Evolutionary conservation across 2,329 filamentous ascomycete genomes (phyloP).

Genomic region (Geosmithia putterillii): DNA sequence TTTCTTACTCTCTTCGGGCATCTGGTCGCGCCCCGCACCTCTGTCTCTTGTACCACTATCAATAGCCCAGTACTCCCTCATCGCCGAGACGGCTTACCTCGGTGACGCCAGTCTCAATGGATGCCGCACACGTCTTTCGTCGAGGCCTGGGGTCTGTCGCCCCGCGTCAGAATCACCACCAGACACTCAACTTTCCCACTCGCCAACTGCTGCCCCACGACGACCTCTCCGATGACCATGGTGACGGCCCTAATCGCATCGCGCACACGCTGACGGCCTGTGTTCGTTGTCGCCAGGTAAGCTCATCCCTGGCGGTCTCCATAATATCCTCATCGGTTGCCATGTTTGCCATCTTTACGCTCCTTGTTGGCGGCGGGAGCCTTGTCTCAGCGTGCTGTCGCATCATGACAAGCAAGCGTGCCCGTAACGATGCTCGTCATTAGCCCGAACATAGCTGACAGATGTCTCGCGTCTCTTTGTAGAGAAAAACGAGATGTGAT

Average conservation of each 20-base stretch:
- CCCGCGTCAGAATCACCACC: conserved; percentile 21
- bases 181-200: conserved; percentile 14
- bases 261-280: conserved; percentile 73
- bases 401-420: neutral
- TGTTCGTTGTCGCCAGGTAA: conserved; percentile 66
- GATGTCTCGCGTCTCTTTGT: conserved; percentile 1
- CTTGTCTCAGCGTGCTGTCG: neutral
- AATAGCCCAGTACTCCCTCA: neutral
- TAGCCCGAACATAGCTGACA: neutral
- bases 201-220: conserved; percentile 18
- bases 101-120: conserved; percentile 29
- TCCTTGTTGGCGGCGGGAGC: neutral
- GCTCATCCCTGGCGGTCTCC: too few relatives aligned
- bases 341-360: too few relatives aligned
- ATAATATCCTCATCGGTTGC: too few relatives aligned
- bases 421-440: neutral
- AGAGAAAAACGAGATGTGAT: conserved; percentile 96
- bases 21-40: neutral
- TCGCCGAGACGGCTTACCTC: neutral
- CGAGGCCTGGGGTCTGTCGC: conserved; percentile 38
- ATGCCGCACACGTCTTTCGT: conserved; percentile 46
- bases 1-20: neutral
- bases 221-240: conserved; percentile 22
- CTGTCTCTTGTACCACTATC: neutral
- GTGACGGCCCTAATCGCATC: conserved; percentile 46